Conservation (phyloP, 805 yeast species). For the Zygotorulaspora danielsina region DNA sequence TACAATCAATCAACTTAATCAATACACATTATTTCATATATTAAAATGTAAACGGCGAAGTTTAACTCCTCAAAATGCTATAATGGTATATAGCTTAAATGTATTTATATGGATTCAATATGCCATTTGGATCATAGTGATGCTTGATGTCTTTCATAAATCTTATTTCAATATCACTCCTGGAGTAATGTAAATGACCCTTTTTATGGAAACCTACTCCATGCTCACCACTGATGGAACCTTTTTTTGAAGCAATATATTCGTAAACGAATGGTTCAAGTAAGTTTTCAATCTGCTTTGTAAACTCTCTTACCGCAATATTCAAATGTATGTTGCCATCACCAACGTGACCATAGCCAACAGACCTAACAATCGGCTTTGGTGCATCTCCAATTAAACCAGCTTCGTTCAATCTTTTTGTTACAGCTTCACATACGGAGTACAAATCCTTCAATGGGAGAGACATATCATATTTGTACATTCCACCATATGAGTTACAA, state of each 20-base stretch:
- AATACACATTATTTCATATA: neutral
- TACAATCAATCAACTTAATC: neutral
- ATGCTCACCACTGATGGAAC: constrained; percentile 90
- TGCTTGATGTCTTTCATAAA: constrained; percentile 69
- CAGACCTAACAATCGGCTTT: constrained; percentile 79
- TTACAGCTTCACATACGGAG: constrained; percentile 65
- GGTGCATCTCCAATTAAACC: constrained; percentile 59
- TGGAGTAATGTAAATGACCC: constrained; percentile 75
- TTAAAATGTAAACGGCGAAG: constrained; percentile 2
- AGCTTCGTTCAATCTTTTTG: constrained; percentile 48
- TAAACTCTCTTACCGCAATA: constrained; percentile 76
- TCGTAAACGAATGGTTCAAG: constrained; percentile 90
- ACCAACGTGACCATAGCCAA: constrained; percentile 92
- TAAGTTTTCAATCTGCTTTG: constrained; percentile 62
- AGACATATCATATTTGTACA: constrained; percentile 88
- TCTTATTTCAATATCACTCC: constrained; percentile 58
- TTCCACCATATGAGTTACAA: constrained; percentile 75
- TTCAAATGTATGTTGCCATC: constrained; percentile 91
- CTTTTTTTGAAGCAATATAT: constrained; percentile 61
- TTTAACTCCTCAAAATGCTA: constrained; percentile 1
- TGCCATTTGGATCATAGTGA: constrained; percentile 78
- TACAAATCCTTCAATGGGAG: constrained; percentile 73
- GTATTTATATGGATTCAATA: constrained; percentile 87
- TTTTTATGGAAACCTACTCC: constrained; percentile 92
- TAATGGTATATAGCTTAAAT: constrained; percentile 36